Evolutionary conservation across 2,329 filamentous ascomycete species (phyloP).

Genomic region (Colletotrichum melonis): DNA sequence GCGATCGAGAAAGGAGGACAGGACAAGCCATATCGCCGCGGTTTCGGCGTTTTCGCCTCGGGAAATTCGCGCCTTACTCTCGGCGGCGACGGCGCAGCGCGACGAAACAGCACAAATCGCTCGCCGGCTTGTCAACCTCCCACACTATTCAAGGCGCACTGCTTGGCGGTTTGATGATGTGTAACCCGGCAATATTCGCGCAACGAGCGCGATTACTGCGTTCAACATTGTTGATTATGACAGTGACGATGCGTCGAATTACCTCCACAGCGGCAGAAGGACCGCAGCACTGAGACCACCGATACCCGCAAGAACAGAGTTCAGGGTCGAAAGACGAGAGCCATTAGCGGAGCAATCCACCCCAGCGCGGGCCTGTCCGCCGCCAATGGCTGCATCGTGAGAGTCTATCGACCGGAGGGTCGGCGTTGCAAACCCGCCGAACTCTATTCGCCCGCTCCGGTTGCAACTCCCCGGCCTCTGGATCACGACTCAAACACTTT

Average conservation of each 20-base stretch:
- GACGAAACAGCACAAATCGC: background rate
- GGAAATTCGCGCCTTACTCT: background rate
- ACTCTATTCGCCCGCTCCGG: background rate
- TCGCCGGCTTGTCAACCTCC: background rate
- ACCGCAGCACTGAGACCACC: background rate
- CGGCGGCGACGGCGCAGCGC: background rate
- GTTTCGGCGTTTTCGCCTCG: background rate
- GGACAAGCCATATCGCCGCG: background rate
- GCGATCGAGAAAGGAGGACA: background rate
- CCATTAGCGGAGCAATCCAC: background rate
- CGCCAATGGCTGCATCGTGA: background rate
- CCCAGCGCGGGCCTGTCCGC: background rate
- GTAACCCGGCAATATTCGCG: background rate
- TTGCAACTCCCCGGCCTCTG: background rate
- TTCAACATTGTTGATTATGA: background rate
- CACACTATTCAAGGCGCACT: background rate
- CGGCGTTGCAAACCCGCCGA: background rate
- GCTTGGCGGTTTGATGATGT: no score
- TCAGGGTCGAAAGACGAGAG: background rate
- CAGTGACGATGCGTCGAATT: background rate
- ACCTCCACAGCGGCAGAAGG: background rate
- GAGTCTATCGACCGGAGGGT: background rate
- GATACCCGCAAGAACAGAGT: background rate
- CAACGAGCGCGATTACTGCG: background rate
- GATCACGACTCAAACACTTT: no score